Evolutionary conservation across 179 eudicot genomes (phyloP), one percentile per base, ranked within the genome.

Genomic region (Dionaea muscipula): DNA sequence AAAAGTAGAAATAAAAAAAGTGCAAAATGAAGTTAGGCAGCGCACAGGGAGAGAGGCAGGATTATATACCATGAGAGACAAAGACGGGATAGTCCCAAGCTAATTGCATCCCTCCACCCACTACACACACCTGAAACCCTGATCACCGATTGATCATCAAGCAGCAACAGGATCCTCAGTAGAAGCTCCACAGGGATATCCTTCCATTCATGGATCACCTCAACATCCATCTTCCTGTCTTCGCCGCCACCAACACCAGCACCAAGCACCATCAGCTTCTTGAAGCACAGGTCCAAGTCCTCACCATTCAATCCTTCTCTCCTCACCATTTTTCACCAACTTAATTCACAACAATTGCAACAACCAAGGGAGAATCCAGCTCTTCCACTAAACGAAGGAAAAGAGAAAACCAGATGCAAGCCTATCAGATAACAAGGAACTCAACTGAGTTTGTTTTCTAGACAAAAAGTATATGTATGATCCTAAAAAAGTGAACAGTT

Each of bases 51-150:
- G 14, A 22, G 22, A 24, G 2, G 33, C 19, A 22, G 43, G 11
- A 65, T 40, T 41, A 0, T 56, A 74, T 90, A 90, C 97, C 97
- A 90, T 48, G 90, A 79, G 18, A 90, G 90, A 27, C 81, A 79
- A 19, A 86, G 90, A 61, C 56, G 85, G 10, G 85, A 62, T 16
- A 79, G 79, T 5, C 95, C 97, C 57, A 75, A 72, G 54, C 68
- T 78, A 54, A 90, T 65, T 25, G 94, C 90, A 59, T 90, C 90
- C 63, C 94, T 86, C 97, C 97, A 90, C 13, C 85, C 97, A 60
- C 70, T 71, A 33, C 97, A 86, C 1, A 86, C 95, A 11, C 79
- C 87, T 1, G 90, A 74, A 64, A 83, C 94, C 69, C 67, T 82
- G 36, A 90, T 72, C 37, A 78, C 84, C 8, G 85, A 72, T 59